phyloP scores from a whole-genome alignment of 768 basidiomycete species.

The Clitopilus hobsonii region DNA sequence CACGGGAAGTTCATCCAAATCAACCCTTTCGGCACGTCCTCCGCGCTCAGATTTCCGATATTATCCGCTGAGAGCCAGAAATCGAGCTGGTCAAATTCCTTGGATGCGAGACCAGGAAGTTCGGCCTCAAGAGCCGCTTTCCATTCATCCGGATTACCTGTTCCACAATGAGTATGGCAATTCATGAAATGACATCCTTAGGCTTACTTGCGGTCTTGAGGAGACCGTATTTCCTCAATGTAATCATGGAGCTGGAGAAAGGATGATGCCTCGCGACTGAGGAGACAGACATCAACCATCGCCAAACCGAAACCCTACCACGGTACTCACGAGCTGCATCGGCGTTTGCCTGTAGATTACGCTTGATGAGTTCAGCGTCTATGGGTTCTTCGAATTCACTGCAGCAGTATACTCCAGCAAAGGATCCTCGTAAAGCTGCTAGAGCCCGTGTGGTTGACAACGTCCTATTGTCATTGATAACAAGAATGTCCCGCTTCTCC shows the following conservation, averaged over 20 bases:
- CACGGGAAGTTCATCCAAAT: not conserved
- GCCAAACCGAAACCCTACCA: too few species aligned
- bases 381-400: not conserved
- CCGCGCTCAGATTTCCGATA: not conserved
- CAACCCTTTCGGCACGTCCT: not conserved
- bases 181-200: too few species aligned
- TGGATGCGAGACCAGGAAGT: not conserved
- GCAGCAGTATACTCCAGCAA: not conserved
- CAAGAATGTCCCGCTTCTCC: not conserved
- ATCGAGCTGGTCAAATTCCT: not conserved
- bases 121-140: not conserved
- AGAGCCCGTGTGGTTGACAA: not conserved
- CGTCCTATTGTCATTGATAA: not conserved
- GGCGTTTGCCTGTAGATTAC: not conserved
- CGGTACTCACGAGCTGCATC: not conserved
- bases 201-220: too few species aligned
- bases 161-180: too few species aligned
- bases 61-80: not conserved
- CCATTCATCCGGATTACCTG: too few species aligned
- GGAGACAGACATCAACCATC: too few species aligned
- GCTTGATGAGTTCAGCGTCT: not conserved
- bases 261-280: too few species aligned
- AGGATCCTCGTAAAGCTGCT: not conserved
- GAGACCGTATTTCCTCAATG: too few species aligned
- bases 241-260: too few species aligned